phyloP scores from a whole-genome alignment of 768 basidiomycete genomes.

The Hygrocybe punicea region DNA sequence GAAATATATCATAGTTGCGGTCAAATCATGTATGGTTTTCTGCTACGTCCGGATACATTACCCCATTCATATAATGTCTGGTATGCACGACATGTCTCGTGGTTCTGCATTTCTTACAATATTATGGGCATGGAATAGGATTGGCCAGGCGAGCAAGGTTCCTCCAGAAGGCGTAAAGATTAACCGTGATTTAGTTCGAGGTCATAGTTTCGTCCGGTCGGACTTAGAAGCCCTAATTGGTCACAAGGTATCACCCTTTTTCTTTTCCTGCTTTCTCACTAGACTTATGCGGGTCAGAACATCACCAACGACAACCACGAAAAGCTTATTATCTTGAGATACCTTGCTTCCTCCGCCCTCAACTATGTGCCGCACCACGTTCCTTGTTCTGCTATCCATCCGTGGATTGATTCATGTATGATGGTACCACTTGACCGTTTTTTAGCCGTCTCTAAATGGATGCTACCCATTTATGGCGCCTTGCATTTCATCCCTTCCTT shows the following conservation, averaged over 20 bases:
- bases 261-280: background rate
- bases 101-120: background rate
- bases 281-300: slow-evolving; percentile 37
- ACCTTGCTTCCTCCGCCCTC: slow-evolving; percentile 27
- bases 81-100: slow-evolving; percentile 38
- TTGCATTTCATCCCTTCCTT: slow-evolving; percentile 86
- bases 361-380: slow-evolving; percentile 51
- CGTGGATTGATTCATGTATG: slow-evolving; percentile 58
- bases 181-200: slow-evolving; percentile 58
- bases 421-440: slow-evolving; percentile 67
- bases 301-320: slow-evolving; percentile 51
- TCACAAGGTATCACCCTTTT: slow-evolving; percentile 40
- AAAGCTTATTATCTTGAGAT: slow-evolving; percentile 45
- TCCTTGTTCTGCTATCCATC: slow-evolving; percentile 77
- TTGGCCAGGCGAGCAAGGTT: slow-evolving; percentile 63
- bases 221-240: slow-evolving; percentile 54
- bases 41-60: slow-evolving; percentile 79
- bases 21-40: slow-evolving; percentile 80
- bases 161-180: slow-evolving; percentile 56
- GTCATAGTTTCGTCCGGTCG: slow-evolving; percentile 51
- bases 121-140: slow-evolving; percentile 45
- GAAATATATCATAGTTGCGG: slow-evolving; percentile 51
- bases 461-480: slow-evolving; percentile 80
- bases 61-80: slow-evolving; percentile 73
- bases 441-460: slow-evolving; percentile 79